phyloP scores from a whole-genome alignment of 352 stramenopile species.

The Pythium dissotocum region DNA sequence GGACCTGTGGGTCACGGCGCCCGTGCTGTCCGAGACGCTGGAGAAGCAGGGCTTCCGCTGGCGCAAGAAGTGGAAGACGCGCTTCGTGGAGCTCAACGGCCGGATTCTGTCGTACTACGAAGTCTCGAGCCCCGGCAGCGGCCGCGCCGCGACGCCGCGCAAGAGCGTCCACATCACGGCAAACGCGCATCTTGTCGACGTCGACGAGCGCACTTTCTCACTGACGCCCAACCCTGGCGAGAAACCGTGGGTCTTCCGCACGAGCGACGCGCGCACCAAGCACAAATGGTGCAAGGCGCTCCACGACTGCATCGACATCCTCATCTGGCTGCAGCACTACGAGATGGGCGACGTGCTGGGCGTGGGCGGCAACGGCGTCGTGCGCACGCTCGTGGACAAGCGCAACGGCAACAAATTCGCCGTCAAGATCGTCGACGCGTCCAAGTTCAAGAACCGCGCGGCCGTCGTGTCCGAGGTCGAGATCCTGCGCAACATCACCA shows the following conservation, averaged over 20 bases:
- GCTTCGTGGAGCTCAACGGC: constrained; percentile 75
- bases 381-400: constrained; percentile 64
- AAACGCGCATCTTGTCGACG: constrained; percentile 49
- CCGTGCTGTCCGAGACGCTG: constrained; percentile 62
- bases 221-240: constrained; percentile 49
- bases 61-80: constrained; percentile 77
- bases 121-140: constrained; percentile 22
- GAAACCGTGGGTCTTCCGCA: constrained; percentile 64
- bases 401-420: constrained; percentile 54
- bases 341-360: constrained; percentile 60
- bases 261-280: constrained; percentile 52
- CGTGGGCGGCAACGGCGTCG: constrained; percentile 74
- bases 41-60: constrained; percentile 79
- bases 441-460: constrained; percentile 73
- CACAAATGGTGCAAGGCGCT: constrained; percentile 62
- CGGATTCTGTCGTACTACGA: constrained; percentile 72
- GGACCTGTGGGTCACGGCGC: constrained; percentile 78
- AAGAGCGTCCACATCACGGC: constrained; percentile 62
- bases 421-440: constrained; percentile 77
- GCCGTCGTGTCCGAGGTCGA: constrained; percentile 74
- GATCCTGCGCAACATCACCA: constrained; percentile 81
- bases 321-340: constrained; percentile 76
- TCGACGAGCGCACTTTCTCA: constrained; percentile 57
- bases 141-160: constrained; percentile 33
- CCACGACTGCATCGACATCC: constrained; percentile 77